These are phyloP conservation scores for Madurella mycetomatis DNA, from an alignment of 2,329 filamentous ascomycete genomes.

Conservation along the genomic window DNA sequence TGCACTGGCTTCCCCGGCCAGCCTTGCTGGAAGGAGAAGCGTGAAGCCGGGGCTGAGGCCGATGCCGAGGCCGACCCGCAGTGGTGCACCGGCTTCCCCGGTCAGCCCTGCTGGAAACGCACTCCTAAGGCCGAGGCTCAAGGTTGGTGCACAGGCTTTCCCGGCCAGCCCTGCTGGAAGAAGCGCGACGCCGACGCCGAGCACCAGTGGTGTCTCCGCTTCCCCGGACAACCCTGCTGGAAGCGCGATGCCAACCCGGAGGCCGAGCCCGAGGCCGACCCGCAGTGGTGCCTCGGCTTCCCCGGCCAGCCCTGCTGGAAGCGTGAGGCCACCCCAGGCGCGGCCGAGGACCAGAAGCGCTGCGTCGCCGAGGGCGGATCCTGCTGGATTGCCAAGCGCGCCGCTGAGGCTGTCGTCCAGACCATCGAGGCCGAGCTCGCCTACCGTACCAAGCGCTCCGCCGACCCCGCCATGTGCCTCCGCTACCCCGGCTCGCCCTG, in stretches of 20 bases:
- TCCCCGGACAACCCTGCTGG: conserved; percentile 36
- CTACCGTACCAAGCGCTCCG: conserved; percentile 24
- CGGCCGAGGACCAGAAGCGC: conserved; percentile 23
- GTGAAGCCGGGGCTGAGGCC: conserved; percentile 17
- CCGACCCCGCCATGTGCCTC: conserved; percentile 31
- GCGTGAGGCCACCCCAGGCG: conserved; percentile 22
- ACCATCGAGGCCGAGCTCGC: conserved; percentile 28
- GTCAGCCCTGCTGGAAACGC: conserved; percentile 35
- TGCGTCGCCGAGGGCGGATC: conserved; percentile 32
- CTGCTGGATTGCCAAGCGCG: conserved; percentile 43
- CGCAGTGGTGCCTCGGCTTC: conserved; percentile 31
- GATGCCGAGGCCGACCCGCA: conserved; percentile 20
- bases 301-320: conserved; percentile 36
- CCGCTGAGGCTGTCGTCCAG: conserved; percentile 31
- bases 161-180: conserved; percentile 41
- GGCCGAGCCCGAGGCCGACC: neutral
- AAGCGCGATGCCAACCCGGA: conserved; percentile 18
- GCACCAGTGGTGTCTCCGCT: conserved; percentile 27
- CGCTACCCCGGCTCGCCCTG: conserved; percentile 37
- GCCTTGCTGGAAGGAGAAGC: conserved; percentile 31
- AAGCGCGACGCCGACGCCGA: conserved; percentile 13
- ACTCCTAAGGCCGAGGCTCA: neutral
- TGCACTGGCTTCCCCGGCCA: conserved; percentile 36
- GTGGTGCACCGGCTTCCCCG: conserved; percentile 34
- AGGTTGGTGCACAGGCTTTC: conserved; percentile 30